Conservation (phyloP, 805 yeast genomes). For the Suhomyces prunicola region DNA sequence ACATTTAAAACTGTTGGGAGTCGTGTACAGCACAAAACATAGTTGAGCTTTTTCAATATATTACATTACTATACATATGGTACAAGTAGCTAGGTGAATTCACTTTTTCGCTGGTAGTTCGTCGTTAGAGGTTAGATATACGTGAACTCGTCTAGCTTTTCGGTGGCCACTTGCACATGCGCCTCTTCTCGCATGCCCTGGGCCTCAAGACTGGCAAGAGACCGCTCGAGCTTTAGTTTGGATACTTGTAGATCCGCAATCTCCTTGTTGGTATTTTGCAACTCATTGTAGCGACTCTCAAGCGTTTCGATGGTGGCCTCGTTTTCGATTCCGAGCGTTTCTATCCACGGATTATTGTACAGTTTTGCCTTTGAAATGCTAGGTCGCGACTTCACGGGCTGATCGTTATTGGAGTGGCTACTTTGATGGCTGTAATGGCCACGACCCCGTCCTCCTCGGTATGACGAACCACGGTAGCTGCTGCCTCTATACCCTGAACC, state of each 20-base stretch:
- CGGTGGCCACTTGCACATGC: conserved; percentile 38
- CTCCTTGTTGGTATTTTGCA: conserved; percentile 21
- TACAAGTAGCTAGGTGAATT: not conserved
- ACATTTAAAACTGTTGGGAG: not conserved
- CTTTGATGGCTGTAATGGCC: not conserved
- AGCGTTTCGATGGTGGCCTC: conserved; percentile 21
- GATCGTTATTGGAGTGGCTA: not conserved
- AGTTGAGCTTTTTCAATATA: not conserved
- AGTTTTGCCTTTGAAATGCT: conserved; percentile 1
- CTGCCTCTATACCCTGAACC: conserved; percentile 10
- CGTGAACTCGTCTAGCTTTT: conserved; percentile 50
- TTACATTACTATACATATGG: not conserved
- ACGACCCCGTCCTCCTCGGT: not conserved
- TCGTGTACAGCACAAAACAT: not conserved
- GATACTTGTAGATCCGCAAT: conserved; percentile 24
- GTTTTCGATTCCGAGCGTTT: conserved; percentile 26
- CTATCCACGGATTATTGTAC: conserved; percentile 33
- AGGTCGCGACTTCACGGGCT: not conserved
- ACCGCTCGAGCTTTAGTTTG: conserved; percentile 18
- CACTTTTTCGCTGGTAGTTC: too few species aligned
- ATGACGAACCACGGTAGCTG: not conserved
- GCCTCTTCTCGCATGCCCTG: conserved; percentile 32
- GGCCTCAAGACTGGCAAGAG: conserved; percentile 16
- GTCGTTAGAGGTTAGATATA: conserved; percentile 23
- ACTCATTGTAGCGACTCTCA: conserved; percentile 25